Evolutionary conservation across 495 filamentous ascomycete species (phyloP).

Genomic region (Podospora pseudopauciseta): DNA sequence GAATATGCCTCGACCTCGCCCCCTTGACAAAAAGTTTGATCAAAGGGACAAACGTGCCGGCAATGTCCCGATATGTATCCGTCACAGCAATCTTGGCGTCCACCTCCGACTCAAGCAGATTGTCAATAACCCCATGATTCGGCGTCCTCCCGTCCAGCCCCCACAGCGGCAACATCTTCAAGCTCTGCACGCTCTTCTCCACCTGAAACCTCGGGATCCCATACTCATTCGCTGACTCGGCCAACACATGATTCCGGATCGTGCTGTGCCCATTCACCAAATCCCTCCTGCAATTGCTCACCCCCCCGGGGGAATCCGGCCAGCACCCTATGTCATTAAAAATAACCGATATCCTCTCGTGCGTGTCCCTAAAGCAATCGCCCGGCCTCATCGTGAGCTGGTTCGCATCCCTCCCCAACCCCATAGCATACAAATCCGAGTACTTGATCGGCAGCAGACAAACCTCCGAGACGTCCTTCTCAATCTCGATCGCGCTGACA

Average conservation of each 20-base stretch:
- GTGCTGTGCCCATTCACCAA: constrained; percentile 61
- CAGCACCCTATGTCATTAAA: constrained; percentile 63
- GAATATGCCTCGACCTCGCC: constrained; percentile 24
- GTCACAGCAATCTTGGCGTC: constrained; percentile 52
- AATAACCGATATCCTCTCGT: constrained; percentile 57
- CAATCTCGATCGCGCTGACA: constrained; percentile 59
- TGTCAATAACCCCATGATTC: constrained; percentile 60
- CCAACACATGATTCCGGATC: constrained; percentile 64
- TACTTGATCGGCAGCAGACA: constrained; percentile 57
- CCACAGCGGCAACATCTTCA: constrained; percentile 65
- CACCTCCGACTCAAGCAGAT: constrained; percentile 59
- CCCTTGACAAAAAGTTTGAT: constrained; percentile 54
- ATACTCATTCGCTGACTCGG: constrained; percentile 63
- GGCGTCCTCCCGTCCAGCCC: constrained; percentile 61
- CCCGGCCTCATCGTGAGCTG: constrained; percentile 42
- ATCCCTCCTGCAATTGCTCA: constrained; percentile 64
- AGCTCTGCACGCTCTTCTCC: constrained; percentile 60
- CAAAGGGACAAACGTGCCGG: constrained; percentile 60
- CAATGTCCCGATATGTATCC: constrained; percentile 50
- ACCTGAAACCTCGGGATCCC: constrained; percentile 64
- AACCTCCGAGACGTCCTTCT: constrained; percentile 57
- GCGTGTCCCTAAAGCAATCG: constrained; percentile 46
- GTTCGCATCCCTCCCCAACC: constrained; percentile 57
- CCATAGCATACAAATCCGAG: constrained; percentile 61
- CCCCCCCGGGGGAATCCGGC: constrained; percentile 64